These are phyloP conservation scores for Cutaneotrichosporon daszewskae DNA, from an alignment of 1,284 basidiomycete species.

Conservation along the genomic window DNA sequence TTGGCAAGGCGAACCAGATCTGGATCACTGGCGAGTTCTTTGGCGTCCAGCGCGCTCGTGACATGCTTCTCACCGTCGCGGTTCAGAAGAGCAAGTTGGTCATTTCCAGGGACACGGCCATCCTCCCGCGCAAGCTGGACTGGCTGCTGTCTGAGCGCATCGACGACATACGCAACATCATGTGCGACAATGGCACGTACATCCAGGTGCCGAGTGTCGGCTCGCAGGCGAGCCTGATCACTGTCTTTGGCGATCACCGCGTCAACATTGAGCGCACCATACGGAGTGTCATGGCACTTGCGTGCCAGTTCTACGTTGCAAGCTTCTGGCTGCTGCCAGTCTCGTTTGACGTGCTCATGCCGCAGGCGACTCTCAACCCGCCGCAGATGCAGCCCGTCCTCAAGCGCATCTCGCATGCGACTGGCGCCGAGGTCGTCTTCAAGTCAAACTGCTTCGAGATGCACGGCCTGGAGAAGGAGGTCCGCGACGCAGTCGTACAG, in stretches of 20 bases:
- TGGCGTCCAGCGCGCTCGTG: slow-evolving; percentile 85
- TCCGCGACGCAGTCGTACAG: slow-evolving; percentile 76
- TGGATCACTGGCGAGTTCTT: slow-evolving; percentile 99
- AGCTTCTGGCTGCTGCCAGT: slow-evolving; percentile 93
- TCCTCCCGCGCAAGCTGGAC: slow-evolving; percentile 92
- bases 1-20: slow-evolving; percentile 59
- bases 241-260: slow-evolving; percentile 88
- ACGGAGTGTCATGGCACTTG: slow-evolving; percentile 89
- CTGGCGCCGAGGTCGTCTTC: slow-evolving; percentile 92
- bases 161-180: slow-evolving; percentile 83
- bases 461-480: slow-evolving; percentile 91
- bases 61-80: slow-evolving; percentile 88
- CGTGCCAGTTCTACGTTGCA: slow-evolving; percentile 91
- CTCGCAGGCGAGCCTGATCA: slow-evolving; percentile 72
- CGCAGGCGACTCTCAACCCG: slow-evolving; percentile 67
- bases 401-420: slow-evolving; percentile 77
- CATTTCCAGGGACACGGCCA: slow-evolving; percentile 86
- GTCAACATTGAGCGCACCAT: slow-evolving; percentile 95
- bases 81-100: slow-evolving; percentile 85
- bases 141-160: slow-evolving; percentile 93
- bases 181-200: slow-evolving; percentile 95
- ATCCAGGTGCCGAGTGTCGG: slow-evolving; percentile 82
- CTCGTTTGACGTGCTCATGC: slow-evolving; percentile 85
- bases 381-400: slow-evolving; percentile 78
- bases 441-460: slow-evolving; percentile 97